Conservation (phyloP, 1,284 basidiomycete genomes). For the Malassezia pachydermatis region DNA sequence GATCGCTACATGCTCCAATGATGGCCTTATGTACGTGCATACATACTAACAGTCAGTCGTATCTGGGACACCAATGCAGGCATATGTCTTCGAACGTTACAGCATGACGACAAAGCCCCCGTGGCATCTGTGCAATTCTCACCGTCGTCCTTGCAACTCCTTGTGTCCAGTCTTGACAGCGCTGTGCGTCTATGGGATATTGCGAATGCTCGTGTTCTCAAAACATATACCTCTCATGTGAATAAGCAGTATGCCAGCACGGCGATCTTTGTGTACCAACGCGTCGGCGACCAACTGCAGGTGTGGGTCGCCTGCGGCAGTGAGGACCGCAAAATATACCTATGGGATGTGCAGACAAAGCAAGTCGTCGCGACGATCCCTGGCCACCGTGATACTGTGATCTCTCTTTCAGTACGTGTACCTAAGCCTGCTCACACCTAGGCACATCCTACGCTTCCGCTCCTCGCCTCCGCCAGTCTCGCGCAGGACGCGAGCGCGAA, state of each 20-base stretch:
- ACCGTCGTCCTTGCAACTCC: conserved; percentile 76
- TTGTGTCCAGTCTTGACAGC: conserved; percentile 81
- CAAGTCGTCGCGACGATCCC: conserved; percentile 64
- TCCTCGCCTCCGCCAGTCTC: conserved; percentile 31
- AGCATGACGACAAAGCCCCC: conserved; percentile 88
- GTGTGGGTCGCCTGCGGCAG: conserved; percentile 64
- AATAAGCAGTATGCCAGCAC: conserved; percentile 62
- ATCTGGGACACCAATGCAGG: conserved; percentile 87
- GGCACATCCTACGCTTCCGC: conserved; percentile 24
- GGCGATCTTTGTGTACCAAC: conserved; percentile 18
- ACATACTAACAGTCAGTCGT: conserved; percentile 17
- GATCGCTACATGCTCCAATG: conserved; percentile 85
- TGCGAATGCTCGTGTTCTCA: conserved; percentile 78
- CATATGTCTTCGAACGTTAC: conserved; percentile 90
- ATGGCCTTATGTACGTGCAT: conserved; percentile 74
- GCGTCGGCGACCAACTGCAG: background rate
- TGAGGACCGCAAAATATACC: conserved; percentile 74
- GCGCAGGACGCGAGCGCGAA: conserved; percentile 31
- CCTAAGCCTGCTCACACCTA: conserved; percentile 1
- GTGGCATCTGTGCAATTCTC: conserved; percentile 79
- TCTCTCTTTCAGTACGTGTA: conserved; percentile 18
- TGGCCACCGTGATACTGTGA: conserved; percentile 58
- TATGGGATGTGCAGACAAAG: conserved; percentile 83
- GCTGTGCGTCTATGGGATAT: conserved; percentile 89
- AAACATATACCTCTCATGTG: conserved; percentile 74